Evolutionary conservation across 78 protist species (phyloP), one percentile per base, ranked within the genome.

Genomic region (Dictyostelium capitatum): DNA sequence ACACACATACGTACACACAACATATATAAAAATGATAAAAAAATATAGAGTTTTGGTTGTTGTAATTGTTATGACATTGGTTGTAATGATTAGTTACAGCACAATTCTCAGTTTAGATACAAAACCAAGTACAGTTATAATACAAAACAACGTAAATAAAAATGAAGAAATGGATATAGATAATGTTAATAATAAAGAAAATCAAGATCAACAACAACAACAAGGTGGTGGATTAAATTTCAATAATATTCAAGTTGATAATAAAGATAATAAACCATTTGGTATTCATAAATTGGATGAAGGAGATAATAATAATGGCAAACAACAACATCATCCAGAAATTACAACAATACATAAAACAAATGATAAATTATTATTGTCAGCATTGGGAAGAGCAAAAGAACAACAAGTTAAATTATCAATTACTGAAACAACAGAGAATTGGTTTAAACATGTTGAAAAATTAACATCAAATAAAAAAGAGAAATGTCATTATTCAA

Each of bases 401-500:
- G 43, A 43, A n/a, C 54, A 41, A 10, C 17, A 72, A 8, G 50
- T 41, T 72, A n/a, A 46, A 46, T 10, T 72, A 20, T 9, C 32
- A 19, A 69, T 82, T 67, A 46, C 20, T 17, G 25, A 6, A 19
- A 67, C 89, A 2, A 65, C 7, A 25, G 57, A 20, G 14, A 32
- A 82, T 12, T 82, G 89, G 89, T 46, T n/a, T 17, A 8, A 3
- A 19, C 14, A 75, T 23, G 51, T 48, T 0, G 14, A 23, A 7
- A 15, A 17, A 4, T 67, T 28, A 6, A 0, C n/a, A 12, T 9
- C 3, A 4, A 6, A 25, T 3, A 23, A 32, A 5, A 12, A 32
- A 23, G 54, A 72, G 2, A 41, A 67, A 5, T 83, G 90, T 32
- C 90, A 83, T 23, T 83, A 83, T 28, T 53, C 69, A 0, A 83